Conservation (phyloP, 2,329 filamentous ascomycete species). For the Lachnellula suecica region DNA sequence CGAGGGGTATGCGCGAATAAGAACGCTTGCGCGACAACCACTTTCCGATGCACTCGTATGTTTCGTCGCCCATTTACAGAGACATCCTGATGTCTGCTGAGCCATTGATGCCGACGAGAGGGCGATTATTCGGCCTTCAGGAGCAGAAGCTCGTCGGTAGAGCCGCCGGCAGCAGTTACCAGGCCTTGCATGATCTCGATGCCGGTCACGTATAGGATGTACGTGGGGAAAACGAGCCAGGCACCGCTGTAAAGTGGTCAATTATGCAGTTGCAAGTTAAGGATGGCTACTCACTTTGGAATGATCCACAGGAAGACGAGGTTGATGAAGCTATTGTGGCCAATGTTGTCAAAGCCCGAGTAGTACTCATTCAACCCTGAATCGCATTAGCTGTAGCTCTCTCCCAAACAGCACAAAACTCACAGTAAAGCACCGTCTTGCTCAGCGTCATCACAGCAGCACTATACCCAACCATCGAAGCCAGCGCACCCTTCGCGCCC, state of each 20-base stretch:
- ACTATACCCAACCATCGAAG: constrained; percentile 57
- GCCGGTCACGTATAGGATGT: constrained; percentile 60
- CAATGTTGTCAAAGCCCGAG: constrained; percentile 58
- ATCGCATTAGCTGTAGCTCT: constrained; percentile 4
- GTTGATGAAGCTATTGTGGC: constrained; percentile 55
- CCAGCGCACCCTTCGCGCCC: constrained; percentile 51
- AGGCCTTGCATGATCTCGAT: constrained; percentile 61
- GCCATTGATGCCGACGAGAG: neutral
- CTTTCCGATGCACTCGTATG: neutral
- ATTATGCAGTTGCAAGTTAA: neutral
- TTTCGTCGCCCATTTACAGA: neutral
- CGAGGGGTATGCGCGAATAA: neutral
- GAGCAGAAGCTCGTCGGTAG: constrained; percentile 16
- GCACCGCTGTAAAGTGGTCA: constrained; percentile 47
- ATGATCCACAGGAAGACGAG: constrained; percentile 62
- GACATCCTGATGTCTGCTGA: neutral
- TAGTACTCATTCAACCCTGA: constrained; percentile 60
- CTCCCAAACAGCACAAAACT: constrained; percentile 29
- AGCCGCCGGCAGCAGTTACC: constrained; percentile 40
- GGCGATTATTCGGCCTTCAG: constrained; percentile 22
- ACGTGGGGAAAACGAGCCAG: constrained; percentile 63
- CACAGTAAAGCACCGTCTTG: constrained; percentile 68
- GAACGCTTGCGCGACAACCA: neutral
- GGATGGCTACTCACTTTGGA: constrained; percentile 57
- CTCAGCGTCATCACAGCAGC: constrained; percentile 63